These are phyloP conservation scores for Aspergillus quadricinctus DNA, from an alignment of 2,329 filamentous ascomycete genomes.

Conservation along the genomic window DNA sequence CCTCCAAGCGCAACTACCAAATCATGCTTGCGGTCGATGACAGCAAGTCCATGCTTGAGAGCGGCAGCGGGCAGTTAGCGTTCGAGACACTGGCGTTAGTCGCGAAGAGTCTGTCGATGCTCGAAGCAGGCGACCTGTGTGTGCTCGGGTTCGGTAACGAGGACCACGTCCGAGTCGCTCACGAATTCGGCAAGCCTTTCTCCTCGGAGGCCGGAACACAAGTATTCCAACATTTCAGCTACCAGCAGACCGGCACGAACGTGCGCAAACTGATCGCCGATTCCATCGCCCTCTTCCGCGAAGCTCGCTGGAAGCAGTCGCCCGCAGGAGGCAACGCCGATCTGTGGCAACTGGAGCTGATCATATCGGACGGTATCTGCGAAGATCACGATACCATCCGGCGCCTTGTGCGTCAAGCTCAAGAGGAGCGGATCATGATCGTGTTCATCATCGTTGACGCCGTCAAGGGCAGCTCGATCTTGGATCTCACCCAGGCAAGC, in stretches of 20 bases:
- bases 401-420: constrained; percentile 76
- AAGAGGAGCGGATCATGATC: constrained; percentile 94
- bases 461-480: constrained; percentile 54
- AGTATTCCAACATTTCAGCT: constrained; percentile 79
- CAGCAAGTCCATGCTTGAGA: constrained; percentile 87
- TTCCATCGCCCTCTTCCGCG: constrained; percentile 76
- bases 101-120: constrained; percentile 78
- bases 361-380: constrained; percentile 91
- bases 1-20: constrained; percentile 92
- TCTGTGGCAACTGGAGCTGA: constrained; percentile 90
- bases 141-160: constrained; percentile 82
- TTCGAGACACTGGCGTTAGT: constrained; percentile 94
- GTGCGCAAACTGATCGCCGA: constrained; percentile 71
- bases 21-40: constrained; percentile 97
- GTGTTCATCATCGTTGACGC: constrained; percentile 95
- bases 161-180: constrained; percentile 70
- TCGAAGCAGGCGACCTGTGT: constrained; percentile 91
- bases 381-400: constrained; percentile 83
- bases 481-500: constrained; percentile 82
- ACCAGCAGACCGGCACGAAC: constrained; percentile 81
- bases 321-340: constrained; percentile 56
- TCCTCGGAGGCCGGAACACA: constrained; percentile 75
- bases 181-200: constrained; percentile 80
- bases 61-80: constrained; percentile 69
- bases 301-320: constrained; percentile 61